These are phyloP conservation scores for Chenopodium formosanum DNA, from an alignment of 148 eudicot species.

Conservation along the genomic window DNA sequence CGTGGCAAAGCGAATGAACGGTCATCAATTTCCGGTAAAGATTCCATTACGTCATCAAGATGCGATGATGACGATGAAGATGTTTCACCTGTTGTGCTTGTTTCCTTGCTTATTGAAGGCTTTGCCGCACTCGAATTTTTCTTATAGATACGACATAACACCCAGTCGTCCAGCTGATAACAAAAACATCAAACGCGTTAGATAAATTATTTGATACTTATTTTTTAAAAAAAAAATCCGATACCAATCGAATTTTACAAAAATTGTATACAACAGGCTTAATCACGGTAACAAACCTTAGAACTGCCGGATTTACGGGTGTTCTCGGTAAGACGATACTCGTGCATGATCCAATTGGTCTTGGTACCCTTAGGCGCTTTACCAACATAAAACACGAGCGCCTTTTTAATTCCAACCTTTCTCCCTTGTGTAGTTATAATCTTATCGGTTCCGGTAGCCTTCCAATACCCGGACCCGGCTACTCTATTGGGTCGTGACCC, in stretches of 20 bases:
- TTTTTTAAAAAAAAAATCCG: neutral
- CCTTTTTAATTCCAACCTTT: constrained; percentile 74
- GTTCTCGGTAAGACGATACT: constrained; percentile 63
- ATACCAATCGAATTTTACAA: no score
- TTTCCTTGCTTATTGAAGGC: constrained; percentile 33
- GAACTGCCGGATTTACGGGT: constrained; percentile 43
- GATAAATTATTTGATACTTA: neutral
- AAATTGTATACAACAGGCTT: neutral
- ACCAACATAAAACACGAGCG: constrained; percentile 71
- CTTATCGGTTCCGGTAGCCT: constrained; percentile 84
- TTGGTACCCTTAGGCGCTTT: constrained; percentile 84
- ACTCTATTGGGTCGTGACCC: constrained; percentile 80
- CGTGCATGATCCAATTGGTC: constrained; percentile 97
- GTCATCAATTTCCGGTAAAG: constrained; percentile 51
- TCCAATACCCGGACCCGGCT: constrained; percentile 87
- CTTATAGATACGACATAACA: constrained; percentile 71
- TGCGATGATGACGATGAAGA: constrained; percentile 56
- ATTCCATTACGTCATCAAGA: constrained; percentile 57
- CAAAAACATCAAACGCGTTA: constrained; percentile 1
- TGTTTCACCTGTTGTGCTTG: constrained; percentile 32
- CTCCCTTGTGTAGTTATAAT: constrained; percentile 48
- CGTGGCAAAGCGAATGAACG: constrained; percentile 36
- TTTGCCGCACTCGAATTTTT: constrained; percentile 53
- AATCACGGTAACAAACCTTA: constrained; percentile 33
- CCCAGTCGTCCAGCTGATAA: constrained; percentile 75